Conservation (phyloP, 106 monocot genomes). For the Acorus calamus region DNA sequence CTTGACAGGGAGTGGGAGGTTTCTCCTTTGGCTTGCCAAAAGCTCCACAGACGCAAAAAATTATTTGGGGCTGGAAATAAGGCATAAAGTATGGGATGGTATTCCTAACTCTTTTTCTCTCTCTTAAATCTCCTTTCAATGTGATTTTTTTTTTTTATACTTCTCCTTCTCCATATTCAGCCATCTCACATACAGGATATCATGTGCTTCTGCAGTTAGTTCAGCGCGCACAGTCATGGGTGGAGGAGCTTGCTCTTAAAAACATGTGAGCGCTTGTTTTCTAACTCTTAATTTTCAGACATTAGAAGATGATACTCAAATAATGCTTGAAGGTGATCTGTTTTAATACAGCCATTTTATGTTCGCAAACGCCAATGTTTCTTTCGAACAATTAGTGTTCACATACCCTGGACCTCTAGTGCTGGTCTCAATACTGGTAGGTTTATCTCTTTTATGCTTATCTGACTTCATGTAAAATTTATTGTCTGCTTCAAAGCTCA, state of each 20-base stretch:
- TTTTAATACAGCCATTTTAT: slow-evolving; percentile 57
- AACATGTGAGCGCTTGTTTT: slow-evolving; percentile 56
- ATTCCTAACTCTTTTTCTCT: not conserved
- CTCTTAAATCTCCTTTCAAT: not conserved
- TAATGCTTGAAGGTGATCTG: slow-evolving; percentile 1
- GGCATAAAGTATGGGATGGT: slow-evolving; percentile 52
- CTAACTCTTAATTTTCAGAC: not conserved
- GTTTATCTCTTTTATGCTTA: slow-evolving; percentile 1
- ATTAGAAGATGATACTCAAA: not conserved
- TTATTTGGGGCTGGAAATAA: slow-evolving; percentile 84
- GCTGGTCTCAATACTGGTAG: slow-evolving; percentile 82
- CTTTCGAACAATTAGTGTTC: slow-evolving; percentile 63
- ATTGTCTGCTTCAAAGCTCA: not conserved
- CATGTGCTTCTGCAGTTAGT: slow-evolving; percentile 46
- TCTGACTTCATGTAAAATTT: not conserved
- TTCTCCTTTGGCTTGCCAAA: slow-evolving; percentile 93
- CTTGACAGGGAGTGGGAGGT: slow-evolving; percentile 79
- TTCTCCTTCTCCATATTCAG: not conserved
- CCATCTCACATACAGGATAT: not conserved
- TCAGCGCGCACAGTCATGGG: slow-evolving; percentile 79
- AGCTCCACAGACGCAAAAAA: slow-evolving; percentile 40
- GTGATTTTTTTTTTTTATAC: not conserved
- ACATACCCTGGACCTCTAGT: slow-evolving; percentile 69
- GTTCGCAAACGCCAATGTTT: slow-evolving; percentile 77
- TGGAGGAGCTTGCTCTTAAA: slow-evolving; percentile 45